Conservation (phyloP, 1,284 basidiomycete species). For the Uromyces viciae-fabae region DNA sequence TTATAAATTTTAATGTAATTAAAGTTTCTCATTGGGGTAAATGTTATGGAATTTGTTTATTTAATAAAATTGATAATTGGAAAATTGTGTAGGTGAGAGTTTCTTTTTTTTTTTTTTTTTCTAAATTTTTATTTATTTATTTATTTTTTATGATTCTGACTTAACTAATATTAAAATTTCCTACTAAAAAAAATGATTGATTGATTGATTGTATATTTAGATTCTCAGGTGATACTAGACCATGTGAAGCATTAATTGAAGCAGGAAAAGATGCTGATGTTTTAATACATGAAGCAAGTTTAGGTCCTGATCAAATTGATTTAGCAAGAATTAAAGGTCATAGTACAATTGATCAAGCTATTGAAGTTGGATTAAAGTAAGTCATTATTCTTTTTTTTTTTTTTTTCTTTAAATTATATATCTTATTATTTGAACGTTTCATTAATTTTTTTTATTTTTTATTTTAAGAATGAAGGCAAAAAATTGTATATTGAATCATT, state of each 20-base stretch:
- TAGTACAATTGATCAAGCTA: constrained; percentile 40
- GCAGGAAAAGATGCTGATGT: constrained; percentile 70
- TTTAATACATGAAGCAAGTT: constrained; percentile 88
- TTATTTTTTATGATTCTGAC: no score
- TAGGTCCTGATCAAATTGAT: constrained; percentile 66
- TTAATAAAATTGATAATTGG: constrained; percentile 13
- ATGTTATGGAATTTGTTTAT: constrained; percentile 35
- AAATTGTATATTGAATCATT: constrained; percentile 84
- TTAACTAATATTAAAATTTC: no score
- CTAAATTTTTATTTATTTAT: no score
- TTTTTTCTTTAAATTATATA: no score
- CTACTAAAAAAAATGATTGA: no score
- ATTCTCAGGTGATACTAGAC: constrained; percentile 82
- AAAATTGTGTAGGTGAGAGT: constrained; percentile 44
- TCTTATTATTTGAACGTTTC: not conserved
- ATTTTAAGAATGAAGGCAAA: constrained; percentile 68
- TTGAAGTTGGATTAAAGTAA: constrained; percentile 79
- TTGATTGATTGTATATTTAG: constrained; percentile 47
- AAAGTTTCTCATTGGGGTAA: constrained; percentile 43
- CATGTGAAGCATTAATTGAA: constrained; percentile 66
- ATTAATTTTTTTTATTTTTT: not conserved
- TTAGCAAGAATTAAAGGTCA: constrained; percentile 39
- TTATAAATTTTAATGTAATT: no score
- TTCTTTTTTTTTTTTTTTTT: not conserved
- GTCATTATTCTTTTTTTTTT: not conserved